Conservation (phyloP, 225 moss, liverwort and hornwort species). For the Straminergon stramineum region DNA sequence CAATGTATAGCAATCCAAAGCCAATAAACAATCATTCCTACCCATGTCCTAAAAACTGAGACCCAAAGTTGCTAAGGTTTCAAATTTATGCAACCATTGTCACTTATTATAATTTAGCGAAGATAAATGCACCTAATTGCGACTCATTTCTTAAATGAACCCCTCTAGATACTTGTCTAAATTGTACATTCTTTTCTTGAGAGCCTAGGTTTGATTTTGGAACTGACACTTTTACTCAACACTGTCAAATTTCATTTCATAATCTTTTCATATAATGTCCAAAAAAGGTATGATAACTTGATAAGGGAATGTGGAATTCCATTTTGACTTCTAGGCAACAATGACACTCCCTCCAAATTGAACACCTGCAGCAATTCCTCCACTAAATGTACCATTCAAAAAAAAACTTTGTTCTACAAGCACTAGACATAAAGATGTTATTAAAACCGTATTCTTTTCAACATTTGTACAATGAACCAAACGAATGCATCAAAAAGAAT, state of each 20-base stretch:
- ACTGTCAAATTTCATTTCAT: background rate
- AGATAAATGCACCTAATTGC: background rate
- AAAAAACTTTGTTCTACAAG: background rate
- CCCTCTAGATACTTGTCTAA: background rate
- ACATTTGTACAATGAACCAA: background rate
- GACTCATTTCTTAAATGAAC: background rate
- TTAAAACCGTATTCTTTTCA: background rate
- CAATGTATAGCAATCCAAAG: background rate
- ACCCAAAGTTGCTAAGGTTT: background rate
- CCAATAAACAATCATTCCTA: background rate
- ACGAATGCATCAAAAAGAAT: background rate
- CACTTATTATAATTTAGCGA: background rate
- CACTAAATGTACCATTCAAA: background rate
- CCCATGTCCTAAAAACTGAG: accelerated
- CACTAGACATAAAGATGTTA: background rate
- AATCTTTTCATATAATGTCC: background rate
- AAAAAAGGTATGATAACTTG: accelerated
- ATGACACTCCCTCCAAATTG: background rate
- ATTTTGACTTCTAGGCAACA: background rate
- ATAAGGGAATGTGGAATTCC: background rate
- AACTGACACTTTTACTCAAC: background rate
- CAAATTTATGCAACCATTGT: accelerated
- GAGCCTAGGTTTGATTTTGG: accelerated
- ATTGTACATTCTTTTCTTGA: background rate
- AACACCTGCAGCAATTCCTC: accelerated